Percentiles rank a stretch among this genome's conserved stretches.
These are phyloP conservation scores for Talaromyces sp. DNA, from an alignment of 2,329 filamentous ascomycete species.

Conservation along the genomic window DNA sequence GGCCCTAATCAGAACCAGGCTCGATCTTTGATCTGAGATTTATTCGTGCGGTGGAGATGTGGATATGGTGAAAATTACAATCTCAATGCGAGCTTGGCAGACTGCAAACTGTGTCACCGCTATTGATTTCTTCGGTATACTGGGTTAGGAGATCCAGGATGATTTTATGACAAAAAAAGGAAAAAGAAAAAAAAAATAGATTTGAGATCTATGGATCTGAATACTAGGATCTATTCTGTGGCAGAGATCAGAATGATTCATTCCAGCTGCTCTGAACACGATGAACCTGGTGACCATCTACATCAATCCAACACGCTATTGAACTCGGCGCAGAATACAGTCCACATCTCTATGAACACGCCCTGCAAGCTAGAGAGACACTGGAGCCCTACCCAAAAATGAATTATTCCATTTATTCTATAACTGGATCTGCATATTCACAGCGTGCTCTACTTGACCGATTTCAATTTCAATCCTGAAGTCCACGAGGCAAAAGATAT, in stretches of 20 bases:
- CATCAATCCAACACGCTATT: no score
- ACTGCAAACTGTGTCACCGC: background rate
- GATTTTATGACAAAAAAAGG: no score
- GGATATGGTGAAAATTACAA: background rate
- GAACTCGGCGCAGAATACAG: no score
- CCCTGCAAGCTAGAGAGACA: background rate
- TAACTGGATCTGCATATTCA: background rate
- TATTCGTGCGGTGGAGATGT: background rate
- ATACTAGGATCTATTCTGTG: no score
- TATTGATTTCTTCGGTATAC: background rate
- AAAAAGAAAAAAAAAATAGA: no score
- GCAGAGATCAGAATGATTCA: no score
- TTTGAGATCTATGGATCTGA: no score
- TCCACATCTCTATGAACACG: no score
- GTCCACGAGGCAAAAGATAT: slow-evolving; percentile 3
- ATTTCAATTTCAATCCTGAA: slow-evolving; percentile 8
- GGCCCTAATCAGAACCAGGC: slow-evolving; percentile 18
- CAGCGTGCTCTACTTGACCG: background rate
- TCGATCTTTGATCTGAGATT: slow-evolving; percentile 10
- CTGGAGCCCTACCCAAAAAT: no score
- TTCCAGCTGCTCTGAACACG: no score
- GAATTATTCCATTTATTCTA: background rate
- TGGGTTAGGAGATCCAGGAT: no score
- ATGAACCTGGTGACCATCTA: no score
- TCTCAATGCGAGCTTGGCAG: background rate